These are phyloP conservation scores for Ostreobium quekettii DNA, from an alignment of 139 green algal species.

Conservation along the genomic window DNA sequence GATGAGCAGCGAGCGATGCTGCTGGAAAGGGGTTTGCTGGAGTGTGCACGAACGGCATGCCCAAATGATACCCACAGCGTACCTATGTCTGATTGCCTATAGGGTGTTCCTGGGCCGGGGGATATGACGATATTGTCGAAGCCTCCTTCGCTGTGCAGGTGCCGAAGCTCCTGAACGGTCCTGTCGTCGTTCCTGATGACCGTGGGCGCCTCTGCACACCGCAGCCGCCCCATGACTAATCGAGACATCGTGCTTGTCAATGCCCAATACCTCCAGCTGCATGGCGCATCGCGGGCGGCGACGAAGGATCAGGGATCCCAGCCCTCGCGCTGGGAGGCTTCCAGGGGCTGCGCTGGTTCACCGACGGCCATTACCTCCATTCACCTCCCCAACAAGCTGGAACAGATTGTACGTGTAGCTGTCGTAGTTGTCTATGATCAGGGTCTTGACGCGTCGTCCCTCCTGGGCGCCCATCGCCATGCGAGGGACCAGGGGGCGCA, in stretches of 20 bases:
- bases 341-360: background rate
- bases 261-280: no score
- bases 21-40: no score
- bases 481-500: no score
- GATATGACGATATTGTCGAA: conserved; percentile 90
- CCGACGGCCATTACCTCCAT: conserved; percentile 52
- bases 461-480: no score
- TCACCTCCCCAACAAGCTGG: conserved; percentile 82
- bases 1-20: no score
- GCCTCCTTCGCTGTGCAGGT: conserved; percentile 28
- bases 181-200: conserved; percentile 65
- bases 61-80: no score
- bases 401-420: conserved; percentile 97
- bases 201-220: conserved; percentile 4
- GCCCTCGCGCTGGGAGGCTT: no score
- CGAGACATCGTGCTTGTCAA: no score
- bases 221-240: no score
- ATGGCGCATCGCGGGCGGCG: no score
- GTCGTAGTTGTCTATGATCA: conserved; percentile 98
- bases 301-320: no score
- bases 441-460: conserved; percentile 25
- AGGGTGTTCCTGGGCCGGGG: conserved; percentile 83
- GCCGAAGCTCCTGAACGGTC: conserved; percentile 34
- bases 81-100: conserved; percentile 60
- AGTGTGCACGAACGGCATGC: no score